Evolutionary conservation across 306 rosid genomes (phyloP).

Genomic region (Comarum palustre): DNA sequence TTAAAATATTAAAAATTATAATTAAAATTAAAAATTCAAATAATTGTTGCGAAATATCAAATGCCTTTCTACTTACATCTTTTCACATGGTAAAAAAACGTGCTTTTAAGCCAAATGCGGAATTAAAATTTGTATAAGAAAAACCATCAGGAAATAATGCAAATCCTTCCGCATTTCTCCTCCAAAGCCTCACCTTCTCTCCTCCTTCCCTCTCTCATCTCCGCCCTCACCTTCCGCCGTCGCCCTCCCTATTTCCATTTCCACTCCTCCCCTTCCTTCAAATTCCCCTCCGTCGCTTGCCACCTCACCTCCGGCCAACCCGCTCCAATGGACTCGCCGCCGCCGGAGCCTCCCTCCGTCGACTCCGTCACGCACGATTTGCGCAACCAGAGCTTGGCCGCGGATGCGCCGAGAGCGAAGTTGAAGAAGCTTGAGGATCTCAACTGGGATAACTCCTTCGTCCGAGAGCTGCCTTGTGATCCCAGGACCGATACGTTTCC

Average conservation of each 20-base stretch:
- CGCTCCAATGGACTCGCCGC: conserved; percentile 54
- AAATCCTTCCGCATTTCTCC: conserved; percentile 42
- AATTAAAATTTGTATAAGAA: background rate
- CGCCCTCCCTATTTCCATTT: conserved; percentile 35
- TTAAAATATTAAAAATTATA: too few species aligned
- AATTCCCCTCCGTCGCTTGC: conserved; percentile 32
- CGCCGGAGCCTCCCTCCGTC: conserved; percentile 44
- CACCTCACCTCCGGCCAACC: conserved; percentile 13
- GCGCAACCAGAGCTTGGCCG: conserved; percentile 52
- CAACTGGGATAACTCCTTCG: conserved; percentile 85
- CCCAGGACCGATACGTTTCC: conserved; percentile 66
- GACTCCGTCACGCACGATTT: conserved; percentile 63
- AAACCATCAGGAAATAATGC: conserved; percentile 10
- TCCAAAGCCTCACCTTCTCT: conserved; percentile 29
- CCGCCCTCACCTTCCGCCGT: conserved; percentile 32
- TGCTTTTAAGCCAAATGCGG: background rate
- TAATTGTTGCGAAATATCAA: too few species aligned
- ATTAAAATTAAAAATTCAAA: too few species aligned
- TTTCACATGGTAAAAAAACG: too few species aligned
- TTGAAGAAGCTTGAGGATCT: conserved; percentile 70
- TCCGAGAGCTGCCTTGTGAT: conserved; percentile 68
- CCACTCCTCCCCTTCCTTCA: conserved; percentile 17
- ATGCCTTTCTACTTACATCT: too few species aligned
- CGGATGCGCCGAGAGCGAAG: conserved; percentile 12
- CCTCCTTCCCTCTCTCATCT: conserved; percentile 19